Percentiles rank a stretch among this genome's conserved stretches.
Conservation (phyloP, 2,329 filamentous ascomycete genomes). For the Aspergillus sp. region DNA sequence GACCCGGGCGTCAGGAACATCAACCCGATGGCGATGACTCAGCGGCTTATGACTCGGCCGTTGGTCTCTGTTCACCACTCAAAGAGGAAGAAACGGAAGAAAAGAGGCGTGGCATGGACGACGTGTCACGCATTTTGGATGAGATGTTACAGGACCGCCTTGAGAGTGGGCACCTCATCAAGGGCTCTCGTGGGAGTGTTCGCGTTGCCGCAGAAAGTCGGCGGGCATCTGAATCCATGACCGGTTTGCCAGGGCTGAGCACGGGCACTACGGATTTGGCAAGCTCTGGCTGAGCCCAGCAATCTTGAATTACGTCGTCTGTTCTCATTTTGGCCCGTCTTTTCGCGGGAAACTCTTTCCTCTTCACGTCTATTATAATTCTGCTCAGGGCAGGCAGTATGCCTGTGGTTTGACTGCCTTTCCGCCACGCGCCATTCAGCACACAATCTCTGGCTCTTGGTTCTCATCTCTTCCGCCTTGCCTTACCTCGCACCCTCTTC, state of each 20-base stretch:
- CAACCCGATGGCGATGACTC: slow-evolving; percentile 30
- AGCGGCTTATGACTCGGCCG: slow-evolving; percentile 26
- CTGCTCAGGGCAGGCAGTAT: not conserved
- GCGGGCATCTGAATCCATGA: slow-evolving; percentile 32
- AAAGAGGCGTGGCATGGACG: slow-evolving; percentile 72
- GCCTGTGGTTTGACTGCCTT: not conserved
- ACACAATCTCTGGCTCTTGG: not conserved
- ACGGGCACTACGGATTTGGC: slow-evolving; percentile 15
- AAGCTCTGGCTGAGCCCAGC: not conserved
- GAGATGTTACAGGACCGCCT: slow-evolving; percentile 94
- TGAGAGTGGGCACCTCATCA: slow-evolving; percentile 70
- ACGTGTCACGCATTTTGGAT: slow-evolving; percentile 90
- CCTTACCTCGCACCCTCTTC: not conserved
- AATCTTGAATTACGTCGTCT: not conserved
- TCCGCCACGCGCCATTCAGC: not conserved
- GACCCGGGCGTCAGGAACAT: slow-evolving; percentile 29
- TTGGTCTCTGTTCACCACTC: slow-evolving; percentile 34
- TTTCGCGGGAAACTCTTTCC: not conserved
- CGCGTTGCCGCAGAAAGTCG: slow-evolving; percentile 54
- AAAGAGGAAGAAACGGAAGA: slow-evolving; percentile 38
- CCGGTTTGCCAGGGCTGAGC: slow-evolving; percentile 29
- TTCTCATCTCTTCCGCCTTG: not conserved
- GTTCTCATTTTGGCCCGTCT: no score
- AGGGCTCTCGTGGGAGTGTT: slow-evolving; percentile 67
- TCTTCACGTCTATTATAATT: not conserved